These are phyloP conservation scores for Barnettozyma botsteinii DNA, from an alignment of 805 yeast genomes.

Conservation along the genomic window DNA sequence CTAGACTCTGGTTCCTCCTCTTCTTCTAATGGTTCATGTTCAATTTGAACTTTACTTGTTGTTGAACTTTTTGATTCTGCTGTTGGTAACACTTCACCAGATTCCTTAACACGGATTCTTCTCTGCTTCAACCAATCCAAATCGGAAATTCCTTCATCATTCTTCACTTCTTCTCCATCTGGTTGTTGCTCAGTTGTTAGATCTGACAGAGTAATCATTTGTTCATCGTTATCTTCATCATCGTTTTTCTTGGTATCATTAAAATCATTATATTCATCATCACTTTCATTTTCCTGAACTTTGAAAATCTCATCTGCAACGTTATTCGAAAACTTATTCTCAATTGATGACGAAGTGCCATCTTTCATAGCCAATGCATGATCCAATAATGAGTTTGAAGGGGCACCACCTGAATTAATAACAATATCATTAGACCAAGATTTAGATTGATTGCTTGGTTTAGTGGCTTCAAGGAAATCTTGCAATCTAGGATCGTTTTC, in stretches of 20 bases:
- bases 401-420: slow-evolving; percentile 29
- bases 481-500: slow-evolving; percentile 58
- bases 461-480: slow-evolving; percentile 81
- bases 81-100: slow-evolving; percentile 23
- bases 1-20: too few relatives aligned
- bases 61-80: background rate
- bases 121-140: slow-evolving; percentile 81
- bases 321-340: slow-evolving; percentile 17
- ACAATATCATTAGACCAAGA: slow-evolving; percentile 61
- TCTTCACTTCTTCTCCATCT: slow-evolving; percentile 29
- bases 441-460: slow-evolving; percentile 61
- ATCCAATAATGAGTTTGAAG: slow-evolving; percentile 33
- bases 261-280: slow-evolving; percentile 38
- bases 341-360: slow-evolving; percentile 9
- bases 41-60: background rate
- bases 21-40: slow-evolving; percentile 9
- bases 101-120: slow-evolving; percentile 63
- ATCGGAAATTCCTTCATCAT: slow-evolving; percentile 57
- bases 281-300: slow-evolving; percentile 34
- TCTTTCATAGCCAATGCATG: slow-evolving; percentile 34
- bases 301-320: slow-evolving; percentile 24
- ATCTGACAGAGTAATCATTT: slow-evolving; percentile 40
- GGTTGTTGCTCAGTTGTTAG: slow-evolving; percentile 21
- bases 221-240: slow-evolving; percentile 41
- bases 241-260: slow-evolving; percentile 28